These are phyloP conservation scores for Leishmania aethiopica DNA, from an alignment of 208 protist genomes.

Conservation along the genomic window DNA sequence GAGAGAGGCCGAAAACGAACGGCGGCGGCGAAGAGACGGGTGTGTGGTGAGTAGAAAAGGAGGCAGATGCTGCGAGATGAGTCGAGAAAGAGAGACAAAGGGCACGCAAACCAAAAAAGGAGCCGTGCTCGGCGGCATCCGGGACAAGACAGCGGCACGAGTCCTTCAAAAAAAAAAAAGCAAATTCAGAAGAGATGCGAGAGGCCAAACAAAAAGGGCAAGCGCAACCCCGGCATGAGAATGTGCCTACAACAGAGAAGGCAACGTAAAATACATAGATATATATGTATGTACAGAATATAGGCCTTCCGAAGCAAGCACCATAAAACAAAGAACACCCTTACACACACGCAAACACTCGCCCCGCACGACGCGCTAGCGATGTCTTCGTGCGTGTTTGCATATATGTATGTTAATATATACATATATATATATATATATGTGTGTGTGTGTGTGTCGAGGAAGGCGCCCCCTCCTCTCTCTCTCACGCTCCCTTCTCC, in stretches of 20 bases:
- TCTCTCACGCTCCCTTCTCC: neutral
- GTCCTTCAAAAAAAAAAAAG: neutral
- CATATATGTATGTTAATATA: neutral
- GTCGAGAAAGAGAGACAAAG: neutral
- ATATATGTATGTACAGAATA: too few relatives aligned
- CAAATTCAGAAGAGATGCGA: too few relatives aligned
- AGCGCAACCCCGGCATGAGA: neutral
- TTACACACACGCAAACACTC: too few relatives aligned
- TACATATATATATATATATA: too few relatives aligned
- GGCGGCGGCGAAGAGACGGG: neutral
- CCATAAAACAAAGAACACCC: neutral
- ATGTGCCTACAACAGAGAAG: slow-evolving; percentile 5
- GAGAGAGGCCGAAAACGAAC: neutral
- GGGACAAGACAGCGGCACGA: neutral
- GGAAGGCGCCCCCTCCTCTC: neutral
- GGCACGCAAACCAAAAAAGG: neutral
- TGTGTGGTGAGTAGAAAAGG: neutral
- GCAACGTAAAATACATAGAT: neutral
- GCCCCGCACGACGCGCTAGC: too few relatives aligned
- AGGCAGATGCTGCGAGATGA: neutral
- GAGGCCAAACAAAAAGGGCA: slow-evolving; percentile 12
- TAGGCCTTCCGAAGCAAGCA: too few relatives aligned
- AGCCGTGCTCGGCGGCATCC: too few relatives aligned
- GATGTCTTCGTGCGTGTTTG: neutral
- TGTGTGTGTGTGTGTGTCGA: neutral